Percentiles rank a stretch among this genome's conserved stretches.
Evolutionary conservation across 345 rosid species (phyloP).

Genomic region (Geranium rotundifolium): DNA sequence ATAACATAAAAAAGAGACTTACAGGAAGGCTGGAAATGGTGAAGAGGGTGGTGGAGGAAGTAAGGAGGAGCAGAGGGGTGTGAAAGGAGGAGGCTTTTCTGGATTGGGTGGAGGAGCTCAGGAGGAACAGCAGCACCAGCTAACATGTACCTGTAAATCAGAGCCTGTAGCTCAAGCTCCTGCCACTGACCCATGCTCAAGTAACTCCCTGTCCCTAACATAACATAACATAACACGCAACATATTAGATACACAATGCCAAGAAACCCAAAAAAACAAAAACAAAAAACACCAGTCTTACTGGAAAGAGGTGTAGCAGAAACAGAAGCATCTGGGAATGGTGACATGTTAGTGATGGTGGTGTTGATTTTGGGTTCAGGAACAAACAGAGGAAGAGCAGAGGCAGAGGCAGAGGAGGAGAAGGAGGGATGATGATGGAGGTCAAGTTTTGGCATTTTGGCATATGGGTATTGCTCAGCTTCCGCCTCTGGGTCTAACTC

Average conservation of each 20-base stretch:
- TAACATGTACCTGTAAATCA: conserved; percentile 86
- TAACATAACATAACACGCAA: background rate
- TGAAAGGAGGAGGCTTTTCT: conserved; percentile 50
- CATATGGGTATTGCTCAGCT: conserved; percentile 56
- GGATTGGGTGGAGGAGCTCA: conserved; percentile 79
- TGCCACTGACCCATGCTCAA: conserved; percentile 89
- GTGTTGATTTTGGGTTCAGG: conserved; percentile 28
- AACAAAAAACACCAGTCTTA: conserved; percentile 13
- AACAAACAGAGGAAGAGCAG: conserved; percentile 66
- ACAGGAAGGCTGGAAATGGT: conserved; percentile 41
- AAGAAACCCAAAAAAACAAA: background rate
- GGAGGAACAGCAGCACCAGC: conserved; percentile 83
- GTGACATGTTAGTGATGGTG: conserved; percentile 42
- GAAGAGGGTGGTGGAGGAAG: conserved; percentile 50
- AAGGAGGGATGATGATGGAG: conserved; percentile 12
- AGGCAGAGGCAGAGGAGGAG: conserved; percentile 16
- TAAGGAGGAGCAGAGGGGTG: conserved; percentile 33
- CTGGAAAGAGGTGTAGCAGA: conserved; percentile 35
- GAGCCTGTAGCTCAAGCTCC: conserved; percentile 87
- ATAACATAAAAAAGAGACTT: conserved; percentile 19
- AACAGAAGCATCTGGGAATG: conserved; percentile 33
- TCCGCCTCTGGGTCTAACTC: no score
- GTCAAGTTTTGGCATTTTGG: conserved; percentile 65
- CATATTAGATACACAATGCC: background rate
- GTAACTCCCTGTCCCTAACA: conserved; percentile 59